A percentile compares a stretch with the other conserved stretches of the same genome.
phyloP scores from a whole-genome alignment of 2,329 filamentous ascomycete genomes.

The Fonsecaea monophora region DNA sequence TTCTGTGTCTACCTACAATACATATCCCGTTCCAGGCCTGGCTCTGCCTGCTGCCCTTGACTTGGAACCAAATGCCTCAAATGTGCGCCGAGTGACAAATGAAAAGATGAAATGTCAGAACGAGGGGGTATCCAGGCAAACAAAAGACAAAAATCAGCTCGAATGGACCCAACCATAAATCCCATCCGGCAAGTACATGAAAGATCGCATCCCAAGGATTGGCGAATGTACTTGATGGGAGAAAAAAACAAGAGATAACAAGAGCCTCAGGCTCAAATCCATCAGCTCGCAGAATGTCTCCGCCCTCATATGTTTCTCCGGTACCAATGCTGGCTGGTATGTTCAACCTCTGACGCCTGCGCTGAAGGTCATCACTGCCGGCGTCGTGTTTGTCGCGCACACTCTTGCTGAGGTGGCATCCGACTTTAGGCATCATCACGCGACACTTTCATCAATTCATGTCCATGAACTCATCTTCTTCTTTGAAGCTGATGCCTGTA shows the following conservation, averaged over 20 bases:
- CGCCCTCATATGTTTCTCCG: slow-evolving; percentile 26
- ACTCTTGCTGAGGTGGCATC: background rate
- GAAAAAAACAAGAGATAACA: slow-evolving; percentile 2
- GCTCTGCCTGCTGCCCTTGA: background rate
- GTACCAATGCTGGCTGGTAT: background rate
- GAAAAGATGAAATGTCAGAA: slow-evolving; percentile 29
- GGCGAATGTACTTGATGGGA: background rate
- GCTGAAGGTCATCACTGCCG: background rate
- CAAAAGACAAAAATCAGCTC: slow-evolving; percentile 22
- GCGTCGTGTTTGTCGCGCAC: background rate
- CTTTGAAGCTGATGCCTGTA: slow-evolving; percentile 78
- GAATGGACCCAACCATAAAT: slow-evolving; percentile 5
- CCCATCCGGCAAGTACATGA: slow-evolving; percentile 6
- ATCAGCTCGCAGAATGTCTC: slow-evolving; percentile 13
- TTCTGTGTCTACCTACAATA: slow-evolving; percentile 28
- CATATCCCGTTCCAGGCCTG: slow-evolving; percentile 14
- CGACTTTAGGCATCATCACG: background rate
- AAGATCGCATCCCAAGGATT: slow-evolving; percentile 6
- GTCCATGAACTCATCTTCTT: slow-evolving; percentile 93
- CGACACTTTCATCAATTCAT: slow-evolving; percentile 26
- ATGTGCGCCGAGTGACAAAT: slow-evolving; percentile 11
- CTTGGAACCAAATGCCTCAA: slow-evolving; percentile 3
- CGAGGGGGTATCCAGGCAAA: slow-evolving; percentile 33
- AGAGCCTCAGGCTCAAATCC: background rate
- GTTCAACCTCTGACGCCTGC: slow-evolving; percentile 1